A percentile compares a stretch with the other conserved stretches of the same genome.
phyloP scores from a whole-genome alignment of 2,329 filamentous ascomycete genomes.

The Paecilomyces dactylethromorphus region DNA sequence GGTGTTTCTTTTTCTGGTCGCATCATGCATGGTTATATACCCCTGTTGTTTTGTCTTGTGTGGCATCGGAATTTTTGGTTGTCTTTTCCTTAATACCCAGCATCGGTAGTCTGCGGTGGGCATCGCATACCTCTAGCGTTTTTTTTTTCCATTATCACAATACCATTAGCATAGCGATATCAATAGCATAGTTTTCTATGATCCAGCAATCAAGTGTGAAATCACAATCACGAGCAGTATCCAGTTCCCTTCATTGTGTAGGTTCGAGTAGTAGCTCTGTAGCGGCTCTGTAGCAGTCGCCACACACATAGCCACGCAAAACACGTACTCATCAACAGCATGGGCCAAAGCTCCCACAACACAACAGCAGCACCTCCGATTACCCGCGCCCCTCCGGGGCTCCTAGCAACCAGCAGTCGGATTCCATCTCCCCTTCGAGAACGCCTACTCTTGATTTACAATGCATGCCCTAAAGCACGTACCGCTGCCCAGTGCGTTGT shows the following conservation, averaged over 20 bases:
- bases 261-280: background rate
- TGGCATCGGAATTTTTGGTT: background rate
- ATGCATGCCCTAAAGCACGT: background rate
- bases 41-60: background rate
- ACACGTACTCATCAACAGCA: background rate
- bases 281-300: background rate
- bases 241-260: background rate
- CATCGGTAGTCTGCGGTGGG: background rate
- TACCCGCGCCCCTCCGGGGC: background rate
- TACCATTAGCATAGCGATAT: background rate
- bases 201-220: conserved; percentile 5
- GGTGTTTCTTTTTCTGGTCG: conserved; percentile 1
- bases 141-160: background rate
- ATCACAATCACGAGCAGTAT: background rate
- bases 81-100: conserved; percentile 2
- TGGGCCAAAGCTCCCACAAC: background rate
- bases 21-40: conserved; percentile 2
- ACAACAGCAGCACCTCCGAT: background rate
- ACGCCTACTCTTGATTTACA: background rate
- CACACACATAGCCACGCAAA: too few species aligned
- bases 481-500: background rate
- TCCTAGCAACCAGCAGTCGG: background rate
- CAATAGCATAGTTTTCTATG: background rate
- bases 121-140: conserved; percentile 2
- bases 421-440: background rate